Percentiles rank a stretch among this genome's conserved stretches.
Conservation (phyloP, 306 rosid species). For the Hippophae gyantsensis region DNA sequence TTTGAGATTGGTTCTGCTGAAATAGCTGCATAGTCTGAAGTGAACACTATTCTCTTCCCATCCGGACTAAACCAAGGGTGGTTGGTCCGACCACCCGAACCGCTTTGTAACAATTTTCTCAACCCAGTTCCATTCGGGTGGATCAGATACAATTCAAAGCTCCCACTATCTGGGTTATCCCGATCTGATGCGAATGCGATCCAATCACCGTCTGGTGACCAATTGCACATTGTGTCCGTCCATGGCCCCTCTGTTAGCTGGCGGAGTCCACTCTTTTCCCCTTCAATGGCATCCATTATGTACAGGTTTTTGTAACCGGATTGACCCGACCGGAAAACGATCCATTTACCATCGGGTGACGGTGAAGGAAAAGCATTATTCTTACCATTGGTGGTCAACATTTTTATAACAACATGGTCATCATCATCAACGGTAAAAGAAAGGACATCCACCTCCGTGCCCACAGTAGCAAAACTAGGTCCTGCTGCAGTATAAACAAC, state of each 20-base stretch:
- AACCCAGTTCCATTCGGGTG: constrained; percentile 75
- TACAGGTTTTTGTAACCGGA: constrained; percentile 63
- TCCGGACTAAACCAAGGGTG: constrained; percentile 77
- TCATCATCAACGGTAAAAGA: constrained; percentile 40
- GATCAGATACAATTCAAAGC: constrained; percentile 57
- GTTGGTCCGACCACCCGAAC: constrained; percentile 56
- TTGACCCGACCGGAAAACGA: constrained; percentile 72
- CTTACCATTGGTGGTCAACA: constrained; percentile 49
- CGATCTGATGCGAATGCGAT: constrained; percentile 74
- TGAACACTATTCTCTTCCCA: constrained; percentile 45
- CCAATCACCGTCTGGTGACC: constrained; percentile 87
- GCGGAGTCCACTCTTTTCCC: constrained; percentile 39
- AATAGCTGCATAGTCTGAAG: constrained; percentile 61
- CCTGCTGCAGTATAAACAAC: constrained; percentile 59
- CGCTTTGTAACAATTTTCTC: constrained; percentile 53
- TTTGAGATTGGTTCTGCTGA: constrained; percentile 87
- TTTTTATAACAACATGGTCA: constrained; percentile 20
- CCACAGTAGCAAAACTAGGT: constrained; percentile 47
- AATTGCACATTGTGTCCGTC: constrained; percentile 77
- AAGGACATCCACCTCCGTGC: constrained; percentile 50
- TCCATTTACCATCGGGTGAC: constrained; percentile 68
- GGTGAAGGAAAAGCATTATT: constrained; percentile 79
- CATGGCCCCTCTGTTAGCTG: constrained; percentile 62
- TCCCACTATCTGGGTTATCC: constrained; percentile 48
- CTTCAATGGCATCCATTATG: constrained; percentile 55